Base-by-base conservation (phyloP, 768 basidiomycete genomes). In the Amanita brunnescens region DNA sequence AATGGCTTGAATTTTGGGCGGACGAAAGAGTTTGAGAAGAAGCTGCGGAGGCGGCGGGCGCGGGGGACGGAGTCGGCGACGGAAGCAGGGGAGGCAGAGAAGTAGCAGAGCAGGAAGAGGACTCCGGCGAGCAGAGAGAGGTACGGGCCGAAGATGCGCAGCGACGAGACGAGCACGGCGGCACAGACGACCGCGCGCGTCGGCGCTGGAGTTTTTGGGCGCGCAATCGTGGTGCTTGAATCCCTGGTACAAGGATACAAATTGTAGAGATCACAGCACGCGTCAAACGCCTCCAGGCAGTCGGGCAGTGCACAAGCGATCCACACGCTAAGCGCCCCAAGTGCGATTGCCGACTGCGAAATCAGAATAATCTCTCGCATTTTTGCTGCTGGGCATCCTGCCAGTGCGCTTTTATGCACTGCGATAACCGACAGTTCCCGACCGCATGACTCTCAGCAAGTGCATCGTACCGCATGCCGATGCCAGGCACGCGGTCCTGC, bases 111-210 rank as follows among this genome's bases (percentile, higher is more conserved):
- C 1, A 49, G 20, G 37, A 49, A 21, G 5, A 33, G 24, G 38
- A 49, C 30, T 6, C 41, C 39, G 0, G 39, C 39, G 18, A 49
- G 39, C 13, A 49, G n/a, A 4, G 49, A 30, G 1, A 49, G 39
- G 41, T 40, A 49, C 5, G 29, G 14, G 7, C 49, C 49, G 21
- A 49, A 49, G 20, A 49, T 49, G n/a, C 13, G 49, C 8, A 49
- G 24, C 0, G 49, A 49, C 10, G 49, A 49, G 18, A 49, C 2
- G 29, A 49, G 26, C 7, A 37, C 18, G 5, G 18, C 20, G 5
- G 37, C 29, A 2, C 1, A n/a, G 6, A 49, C 12, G 5, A 49
- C 5, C n/a, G 30, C 8, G 6, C 39, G 49, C 0, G 39, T 38
- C 0, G 24, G 26, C 26, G 26, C 5, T 4, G 26, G 26, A 29